Evolutionary conservation across 2,329 filamentous ascomycete species (phyloP).

Genomic region (Fonsecaea pugnacius): DNA sequence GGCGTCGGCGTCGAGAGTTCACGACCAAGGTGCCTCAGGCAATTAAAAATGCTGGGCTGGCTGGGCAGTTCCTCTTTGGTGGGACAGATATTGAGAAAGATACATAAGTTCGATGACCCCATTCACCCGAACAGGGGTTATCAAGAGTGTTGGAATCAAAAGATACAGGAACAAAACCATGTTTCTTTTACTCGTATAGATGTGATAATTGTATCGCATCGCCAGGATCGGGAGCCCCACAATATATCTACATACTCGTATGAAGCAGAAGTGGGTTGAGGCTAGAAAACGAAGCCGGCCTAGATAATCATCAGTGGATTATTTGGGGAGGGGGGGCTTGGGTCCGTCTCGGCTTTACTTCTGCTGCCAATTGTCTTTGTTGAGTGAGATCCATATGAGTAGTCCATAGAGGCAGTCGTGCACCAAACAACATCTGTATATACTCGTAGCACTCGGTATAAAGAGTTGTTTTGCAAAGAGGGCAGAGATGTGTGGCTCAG

Average conservation of each 20-base stretch:
- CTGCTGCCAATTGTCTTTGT: background rate
- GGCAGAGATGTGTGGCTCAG: background rate
- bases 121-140: background rate
- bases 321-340: background rate
- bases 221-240: background rate
- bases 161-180: background rate
- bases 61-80: background rate
- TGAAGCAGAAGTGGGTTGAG: background rate
- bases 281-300: conserved; percentile 2
- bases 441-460: too few species aligned
- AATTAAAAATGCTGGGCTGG: too few species aligned
- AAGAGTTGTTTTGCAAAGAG: background rate
- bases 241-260: background rate
- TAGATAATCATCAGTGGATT: conserved; percentile 1
- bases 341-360: background rate
- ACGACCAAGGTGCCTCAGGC: too few species aligned
- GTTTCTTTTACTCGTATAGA: conserved; percentile 6
- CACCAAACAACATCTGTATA: too few species aligned
- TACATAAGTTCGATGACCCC: background rate
- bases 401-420: too few species aligned
- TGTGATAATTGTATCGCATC: background rate
- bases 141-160: background rate
- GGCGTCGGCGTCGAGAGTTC: too few species aligned
- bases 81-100: background rate
- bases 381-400: too few species aligned